Base-by-base conservation (phyloP, 495 filamentous ascomycete species). In the Penicillium nucicola region DNA sequence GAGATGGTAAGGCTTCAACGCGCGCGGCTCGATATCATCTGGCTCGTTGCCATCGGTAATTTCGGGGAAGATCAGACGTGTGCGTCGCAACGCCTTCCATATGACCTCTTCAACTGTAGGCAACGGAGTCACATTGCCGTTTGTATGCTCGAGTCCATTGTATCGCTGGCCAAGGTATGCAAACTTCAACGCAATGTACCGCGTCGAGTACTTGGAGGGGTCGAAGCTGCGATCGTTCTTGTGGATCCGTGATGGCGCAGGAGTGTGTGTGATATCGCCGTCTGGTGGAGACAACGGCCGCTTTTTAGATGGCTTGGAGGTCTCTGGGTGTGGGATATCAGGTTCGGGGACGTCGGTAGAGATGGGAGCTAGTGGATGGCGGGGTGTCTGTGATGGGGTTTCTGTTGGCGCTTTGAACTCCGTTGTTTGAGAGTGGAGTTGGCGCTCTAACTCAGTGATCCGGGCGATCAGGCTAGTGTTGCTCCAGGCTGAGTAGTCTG, bases 121-220 rank as follows among this genome's bases (percentile, higher is more conserved):
- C 31, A 86, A 57, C 0, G 83, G 84, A 12, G 85, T 87, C 0
- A 56, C 65, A 50, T 84, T 85, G 42, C 79, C 80, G 34, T 75
- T 71, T 54, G 89, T 83, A 69, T 89, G 84, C 71, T 97, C 93
- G 53, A 91, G 90, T 3, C 93, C 95, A 69, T 92, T 90, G 64
- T 96, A 98, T 45, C 79, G 76, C 57, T 88, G 87, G 30, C 93
- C 93, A 14, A 97, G 75, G 71, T 98, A 98, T 37, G 93, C 90
- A 34, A 97, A 83, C 62, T 97, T 97, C 20, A 98, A 76, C 15
- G 95, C 93, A 35, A 98, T 86, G 45, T 84, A 78, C 17, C 95
- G 82, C 17, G 89, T 96, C 28, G 77, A 75, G 71, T 97, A 95
- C 60, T 85, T 88, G 1, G 84, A 81, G 5, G 87, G 81, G 62